Evolutionary conservation across 495 filamentous ascomycete genomes (phyloP).

Genomic region (Neurospora sp.): DNA sequence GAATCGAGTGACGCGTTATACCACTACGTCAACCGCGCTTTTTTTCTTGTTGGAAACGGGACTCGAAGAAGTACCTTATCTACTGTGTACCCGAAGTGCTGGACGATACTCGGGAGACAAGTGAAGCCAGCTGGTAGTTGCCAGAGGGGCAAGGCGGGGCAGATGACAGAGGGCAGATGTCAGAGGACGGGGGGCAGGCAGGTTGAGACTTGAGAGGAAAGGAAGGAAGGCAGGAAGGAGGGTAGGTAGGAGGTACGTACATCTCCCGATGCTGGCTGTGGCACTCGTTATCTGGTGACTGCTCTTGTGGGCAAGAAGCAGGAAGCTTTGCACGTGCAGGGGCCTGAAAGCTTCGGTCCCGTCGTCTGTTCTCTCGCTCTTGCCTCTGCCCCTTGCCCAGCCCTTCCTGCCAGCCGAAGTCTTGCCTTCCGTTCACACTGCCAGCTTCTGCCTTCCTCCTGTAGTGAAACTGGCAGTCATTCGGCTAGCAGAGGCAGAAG

Average conservation of each 20-base stretch:
- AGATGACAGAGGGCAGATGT: background rate
- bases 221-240: background rate
- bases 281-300: background rate
- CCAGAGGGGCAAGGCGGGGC: background rate
- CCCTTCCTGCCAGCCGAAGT: background rate
- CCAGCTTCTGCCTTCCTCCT: background rate
- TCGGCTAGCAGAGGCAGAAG: background rate
- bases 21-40: background rate
- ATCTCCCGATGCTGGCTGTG: background rate
- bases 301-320: background rate
- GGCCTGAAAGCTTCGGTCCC: background rate
- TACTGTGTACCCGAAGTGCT: too few species aligned
- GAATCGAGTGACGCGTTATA: background rate
- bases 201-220: background rate
- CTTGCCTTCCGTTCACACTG: background rate
- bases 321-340: background rate
- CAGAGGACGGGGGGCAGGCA: too few species aligned
- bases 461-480: background rate
- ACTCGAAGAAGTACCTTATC: background rate
- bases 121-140: too few species aligned
- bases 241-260: background rate
- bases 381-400: background rate
- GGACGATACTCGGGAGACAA: too few species aligned
- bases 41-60: background rate
- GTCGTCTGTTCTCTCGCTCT: background rate